A percentile compares a stretch with the other conserved stretches of the same genome.
These are phyloP conservation scores for Boletus edulis DNA, from an alignment of 768 basidiomycete species.

Conservation along the genomic window DNA sequence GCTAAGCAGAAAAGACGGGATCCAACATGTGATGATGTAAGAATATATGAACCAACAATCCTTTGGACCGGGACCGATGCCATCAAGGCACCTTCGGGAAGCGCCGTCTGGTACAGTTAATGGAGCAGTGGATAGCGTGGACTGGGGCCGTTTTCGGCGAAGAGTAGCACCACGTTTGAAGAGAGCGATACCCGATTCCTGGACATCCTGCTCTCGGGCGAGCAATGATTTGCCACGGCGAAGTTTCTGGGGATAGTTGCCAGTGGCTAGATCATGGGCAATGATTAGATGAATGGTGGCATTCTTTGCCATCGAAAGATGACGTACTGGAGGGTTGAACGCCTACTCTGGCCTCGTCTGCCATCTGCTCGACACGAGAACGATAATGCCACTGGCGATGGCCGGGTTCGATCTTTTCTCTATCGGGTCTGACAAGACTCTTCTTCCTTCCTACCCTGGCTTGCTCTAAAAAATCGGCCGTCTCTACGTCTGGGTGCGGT, in stretches of 20 bases:
- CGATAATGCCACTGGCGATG: conserved; percentile 96
- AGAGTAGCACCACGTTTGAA: conserved; percentile 86
- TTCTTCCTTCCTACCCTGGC: conserved; percentile 76
- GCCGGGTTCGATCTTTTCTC: conserved; percentile 93
- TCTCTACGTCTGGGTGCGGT: conserved; percentile 32
- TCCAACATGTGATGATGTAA: conserved; percentile 74
- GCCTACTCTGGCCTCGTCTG: conserved; percentile 67
- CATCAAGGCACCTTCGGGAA: conserved; percentile 58
- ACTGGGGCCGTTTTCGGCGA: conserved; percentile 60
- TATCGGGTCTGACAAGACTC: conserved; percentile 87
- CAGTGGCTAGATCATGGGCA: conserved; percentile 53
- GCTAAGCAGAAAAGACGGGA: conserved; percentile 76
- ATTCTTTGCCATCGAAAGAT: not conserved
- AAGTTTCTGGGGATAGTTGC: conserved; percentile 66
- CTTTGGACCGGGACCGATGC: conserved; percentile 83
- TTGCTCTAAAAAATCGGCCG: conserved; percentile 41
- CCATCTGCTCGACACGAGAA: conserved; percentile 76
- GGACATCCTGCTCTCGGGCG: conserved; percentile 85
- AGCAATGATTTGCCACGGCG: conserved; percentile 89
- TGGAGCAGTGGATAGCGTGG: conserved; percentile 40
- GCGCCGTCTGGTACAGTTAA: conserved; percentile 35
- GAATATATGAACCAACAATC: conserved; percentile 97
- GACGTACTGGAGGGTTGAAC: conserved; percentile 81
- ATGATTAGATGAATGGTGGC: not conserved
- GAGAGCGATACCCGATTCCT: conserved; percentile 88